Conservation (phyloP, 2,329 filamentous ascomycete species). For the Fusarium staphyleae region DNA sequence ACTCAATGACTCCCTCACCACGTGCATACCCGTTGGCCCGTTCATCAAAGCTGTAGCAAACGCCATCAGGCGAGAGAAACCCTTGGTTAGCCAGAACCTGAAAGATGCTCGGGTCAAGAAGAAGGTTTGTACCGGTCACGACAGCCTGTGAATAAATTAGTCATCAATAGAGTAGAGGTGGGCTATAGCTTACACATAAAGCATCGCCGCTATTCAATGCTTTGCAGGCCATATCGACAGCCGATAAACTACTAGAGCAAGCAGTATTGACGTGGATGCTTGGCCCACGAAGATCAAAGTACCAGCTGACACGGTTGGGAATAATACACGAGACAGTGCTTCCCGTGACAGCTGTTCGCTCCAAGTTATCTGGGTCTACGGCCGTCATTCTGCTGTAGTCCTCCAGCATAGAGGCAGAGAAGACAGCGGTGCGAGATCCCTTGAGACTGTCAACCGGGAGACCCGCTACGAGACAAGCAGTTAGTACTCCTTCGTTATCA, state of each 20-base stretch:
- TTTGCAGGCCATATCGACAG: slow-evolving; percentile 33
- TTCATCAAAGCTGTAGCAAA: slow-evolving; percentile 44
- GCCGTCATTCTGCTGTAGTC: slow-evolving; percentile 46
- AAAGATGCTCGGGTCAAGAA: slow-evolving; percentile 27
- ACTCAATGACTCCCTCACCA: slow-evolving; percentile 39
- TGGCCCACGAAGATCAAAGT: slow-evolving; percentile 37
- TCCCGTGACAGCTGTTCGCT: slow-evolving; percentile 42
- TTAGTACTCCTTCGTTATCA: too few species aligned
- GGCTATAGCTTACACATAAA: slow-evolving; percentile 4
- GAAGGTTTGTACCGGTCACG: slow-evolving; percentile 29
- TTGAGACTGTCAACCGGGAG: slow-evolving; percentile 41
- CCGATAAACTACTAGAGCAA: slow-evolving; percentile 26
- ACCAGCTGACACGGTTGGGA: slow-evolving; percentile 52
- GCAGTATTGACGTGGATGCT: slow-evolving; percentile 31
- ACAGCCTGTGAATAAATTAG: too few species aligned
- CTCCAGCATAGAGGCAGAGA: slow-evolving; percentile 48
- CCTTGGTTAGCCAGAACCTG: slow-evolving; percentile 51
- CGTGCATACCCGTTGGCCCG: slow-evolving; percentile 44
- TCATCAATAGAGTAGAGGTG: too few species aligned
- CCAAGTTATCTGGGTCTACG: slow-evolving; percentile 46
- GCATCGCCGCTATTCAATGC: slow-evolving; percentile 55
- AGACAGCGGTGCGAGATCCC: slow-evolving; percentile 45
- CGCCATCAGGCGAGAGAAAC: slow-evolving; percentile 47
- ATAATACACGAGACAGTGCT: slow-evolving; percentile 39
- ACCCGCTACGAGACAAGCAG: slow-evolving; percentile 43